Conservation (phyloP, 805 yeast genomes). For the Danielia reshetovae region DNA sequence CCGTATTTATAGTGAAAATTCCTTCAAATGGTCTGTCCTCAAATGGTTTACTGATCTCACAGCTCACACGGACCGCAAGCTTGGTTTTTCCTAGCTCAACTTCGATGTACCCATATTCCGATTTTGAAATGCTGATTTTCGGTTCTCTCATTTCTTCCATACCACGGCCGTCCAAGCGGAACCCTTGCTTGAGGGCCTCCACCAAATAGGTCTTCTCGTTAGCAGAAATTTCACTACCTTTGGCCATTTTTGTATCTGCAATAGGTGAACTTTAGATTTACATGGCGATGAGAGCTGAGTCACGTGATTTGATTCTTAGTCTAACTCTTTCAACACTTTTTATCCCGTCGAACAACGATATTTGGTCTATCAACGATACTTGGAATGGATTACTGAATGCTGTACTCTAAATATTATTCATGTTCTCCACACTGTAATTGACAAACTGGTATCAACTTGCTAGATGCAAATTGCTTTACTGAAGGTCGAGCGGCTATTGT, state of each 20-base stretch:
- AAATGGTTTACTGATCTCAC: slow-evolving; percentile 72
- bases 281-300: not conserved
- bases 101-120: slow-evolving; percentile 77
- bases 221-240: slow-evolving; percentile 55
- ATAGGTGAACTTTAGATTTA: not conserved
- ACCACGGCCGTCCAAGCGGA: slow-evolving; percentile 67
- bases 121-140: slow-evolving; percentile 52
- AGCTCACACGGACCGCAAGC: slow-evolving; percentile 67
- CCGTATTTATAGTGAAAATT: slow-evolving; percentile 75
- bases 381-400: no score
- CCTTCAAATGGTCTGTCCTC: slow-evolving; percentile 97
- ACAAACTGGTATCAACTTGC: no score
- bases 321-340: no score
- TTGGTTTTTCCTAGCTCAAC: slow-evolving; percentile 71
- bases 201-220: slow-evolving; percentile 62
- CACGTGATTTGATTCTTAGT: slow-evolving; percentile 1
- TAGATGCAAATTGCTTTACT: no score
- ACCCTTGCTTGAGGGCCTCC: slow-evolving; percentile 57
- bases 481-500: no score
- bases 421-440: no score
- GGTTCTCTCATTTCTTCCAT: slow-evolving; percentile 63
- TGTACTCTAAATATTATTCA: no score
- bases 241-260: slow-evolving; percentile 44
- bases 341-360: no score
- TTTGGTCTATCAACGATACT: no score